Percentiles rank a stretch among this genome's conserved stretches.
Evolutionary conservation across 768 basidiomycete genomes (phyloP).

Genomic region (Kwoniella bestiolae): DNA sequence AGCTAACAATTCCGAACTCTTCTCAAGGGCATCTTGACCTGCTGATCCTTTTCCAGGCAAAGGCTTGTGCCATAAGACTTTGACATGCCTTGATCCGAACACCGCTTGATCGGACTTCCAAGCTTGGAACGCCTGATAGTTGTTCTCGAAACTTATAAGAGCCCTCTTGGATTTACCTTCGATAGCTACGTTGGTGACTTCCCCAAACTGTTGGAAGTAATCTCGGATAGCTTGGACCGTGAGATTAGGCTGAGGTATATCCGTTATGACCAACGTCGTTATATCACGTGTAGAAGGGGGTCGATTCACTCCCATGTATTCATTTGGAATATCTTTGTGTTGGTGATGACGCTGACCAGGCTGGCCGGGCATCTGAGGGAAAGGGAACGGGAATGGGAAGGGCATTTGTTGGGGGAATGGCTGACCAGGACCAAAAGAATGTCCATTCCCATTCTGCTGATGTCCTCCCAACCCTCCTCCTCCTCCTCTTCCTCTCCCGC

Average conservation of each 20-base stretch:
- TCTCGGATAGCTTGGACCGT: slow-evolving; percentile 75
- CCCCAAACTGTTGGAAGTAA: slow-evolving; percentile 92
- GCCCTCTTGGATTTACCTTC: slow-evolving; percentile 77
- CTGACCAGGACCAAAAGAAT: slow-evolving; percentile 6
- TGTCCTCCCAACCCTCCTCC: slow-evolving; percentile 43
- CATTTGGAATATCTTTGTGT: slow-evolving; percentile 67
- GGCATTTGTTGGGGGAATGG: slow-evolving; percentile 57
- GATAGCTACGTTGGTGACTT: slow-evolving; percentile 87
- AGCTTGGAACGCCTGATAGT: slow-evolving; percentile 81
- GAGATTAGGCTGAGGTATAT: slow-evolving; percentile 84
- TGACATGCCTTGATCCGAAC: slow-evolving; percentile 91
- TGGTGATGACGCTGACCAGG: slow-evolving; percentile 8
- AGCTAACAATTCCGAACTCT: slow-evolving; percentile 75
- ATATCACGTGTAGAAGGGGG: slow-evolving; percentile 48
- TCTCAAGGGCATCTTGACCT: slow-evolving; percentile 77
- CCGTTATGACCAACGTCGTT: slow-evolving; percentile 77
- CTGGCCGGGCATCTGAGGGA: slow-evolving; percentile 16
- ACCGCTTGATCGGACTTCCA: slow-evolving; percentile 96
- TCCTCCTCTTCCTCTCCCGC: slow-evolving; percentile 33
- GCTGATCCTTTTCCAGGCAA: slow-evolving; percentile 85
- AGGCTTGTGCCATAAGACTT: slow-evolving; percentile 92
- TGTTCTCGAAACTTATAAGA: slow-evolving; percentile 80
- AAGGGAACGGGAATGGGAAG: slow-evolving; percentile 36
- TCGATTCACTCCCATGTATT: slow-evolving; percentile 45
- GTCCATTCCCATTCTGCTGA: slow-evolving; percentile 15